Percentiles rank a stretch among this genome's conserved stretches.
These are phyloP conservation scores for Calonectria henricotiae DNA, from an alignment of 2,329 filamentous ascomycete species.

Conservation along the genomic window DNA sequence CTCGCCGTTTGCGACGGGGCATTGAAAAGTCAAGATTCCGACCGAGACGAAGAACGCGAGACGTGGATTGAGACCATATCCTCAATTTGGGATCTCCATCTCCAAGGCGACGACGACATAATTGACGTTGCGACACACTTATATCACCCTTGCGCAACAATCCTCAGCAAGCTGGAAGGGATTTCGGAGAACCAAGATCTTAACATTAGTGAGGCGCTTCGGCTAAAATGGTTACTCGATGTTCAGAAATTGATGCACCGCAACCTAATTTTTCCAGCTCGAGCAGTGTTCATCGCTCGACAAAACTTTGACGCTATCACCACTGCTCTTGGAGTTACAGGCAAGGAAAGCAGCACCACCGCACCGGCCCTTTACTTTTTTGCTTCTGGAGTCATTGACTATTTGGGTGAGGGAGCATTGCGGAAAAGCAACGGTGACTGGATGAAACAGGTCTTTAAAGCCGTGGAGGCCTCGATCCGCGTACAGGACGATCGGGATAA, in stretches of 20 bases:
- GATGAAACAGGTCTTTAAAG: slow-evolving; percentile 58
- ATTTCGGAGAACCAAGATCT: slow-evolving; percentile 45
- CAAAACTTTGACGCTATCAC: slow-evolving; percentile 62
- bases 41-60: slow-evolving; percentile 59
- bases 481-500: slow-evolving; percentile 48
- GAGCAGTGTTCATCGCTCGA: slow-evolving; percentile 64
- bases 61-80: slow-evolving; percentile 67
- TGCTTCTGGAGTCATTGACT: slow-evolving; percentile 53
- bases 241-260: slow-evolving; percentile 67
- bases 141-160: slow-evolving; percentile 57
- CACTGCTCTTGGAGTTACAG: slow-evolving; percentile 61
- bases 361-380: slow-evolving; percentile 66
- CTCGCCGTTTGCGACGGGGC: slow-evolving; percentile 64
- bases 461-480: slow-evolving; percentile 53
- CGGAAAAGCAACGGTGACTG: slow-evolving; percentile 60
- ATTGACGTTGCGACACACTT: slow-evolving; percentile 67
- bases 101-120: slow-evolving; percentile 66
- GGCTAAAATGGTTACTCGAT: slow-evolving; percentile 63
- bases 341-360: slow-evolving; percentile 57
- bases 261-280: slow-evolving; percentile 69
- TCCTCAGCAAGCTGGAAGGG: slow-evolving; percentile 62
- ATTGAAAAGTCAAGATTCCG: slow-evolving; percentile 54
- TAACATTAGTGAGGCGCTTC: slow-evolving; percentile 41
- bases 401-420: slow-evolving; percentile 49
- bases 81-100: slow-evolving; percentile 70